Conservation (phyloP, 2,329 filamentous ascomycete genomes). For the Aspergillus intermedius region DNA sequence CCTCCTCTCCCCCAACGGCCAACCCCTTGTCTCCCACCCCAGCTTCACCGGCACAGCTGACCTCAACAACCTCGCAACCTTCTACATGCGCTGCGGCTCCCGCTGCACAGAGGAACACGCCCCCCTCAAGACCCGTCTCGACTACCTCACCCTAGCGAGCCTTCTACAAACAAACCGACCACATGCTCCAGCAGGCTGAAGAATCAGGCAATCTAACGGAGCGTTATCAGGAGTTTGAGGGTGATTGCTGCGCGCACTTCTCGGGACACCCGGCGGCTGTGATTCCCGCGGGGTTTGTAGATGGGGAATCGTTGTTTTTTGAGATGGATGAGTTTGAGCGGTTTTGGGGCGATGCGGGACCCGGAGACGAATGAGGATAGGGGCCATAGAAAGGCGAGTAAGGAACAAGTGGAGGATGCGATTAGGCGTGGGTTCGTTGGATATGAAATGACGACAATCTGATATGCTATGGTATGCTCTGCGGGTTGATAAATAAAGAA, state of each 20-base stretch:
- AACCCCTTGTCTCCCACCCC: slow-evolving; percentile 9
- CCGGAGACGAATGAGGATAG: neutral
- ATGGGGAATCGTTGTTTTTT: slow-evolving; percentile 11
- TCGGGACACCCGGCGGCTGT: slow-evolving; percentile 11
- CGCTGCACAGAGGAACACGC: slow-evolving; percentile 13
- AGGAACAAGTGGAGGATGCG: neutral
- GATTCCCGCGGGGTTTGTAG: slow-evolving; percentile 9
- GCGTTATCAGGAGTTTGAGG: neutral
- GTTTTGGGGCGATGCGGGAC: slow-evolving; percentile 9
- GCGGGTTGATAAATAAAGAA: neutral
- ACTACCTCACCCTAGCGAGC: slow-evolving; percentile 8
- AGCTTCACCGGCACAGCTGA: slow-evolving; percentile 8
- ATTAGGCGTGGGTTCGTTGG: neutral
- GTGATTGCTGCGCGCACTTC: slow-evolving; percentile 14
- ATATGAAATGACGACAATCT: neutral
- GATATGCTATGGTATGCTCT: neutral
- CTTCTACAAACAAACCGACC: slow-evolving; percentile 8
- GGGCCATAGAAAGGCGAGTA: neutral
- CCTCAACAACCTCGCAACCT: slow-evolving; percentile 11
- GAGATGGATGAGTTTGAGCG: slow-evolving; percentile 9
- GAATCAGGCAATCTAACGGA: neutral
- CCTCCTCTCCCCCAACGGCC: slow-evolving; percentile 6
- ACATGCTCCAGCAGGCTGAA: neutral
- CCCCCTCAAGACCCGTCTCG: slow-evolving; percentile 10
- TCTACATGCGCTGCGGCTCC: slow-evolving; percentile 6